A percentile compares a stretch with the other conserved stretches of the same genome.
Evolutionary conservation across 75 land plant species (phyloP).

Genomic region (Pinus albicaulis): DNA sequence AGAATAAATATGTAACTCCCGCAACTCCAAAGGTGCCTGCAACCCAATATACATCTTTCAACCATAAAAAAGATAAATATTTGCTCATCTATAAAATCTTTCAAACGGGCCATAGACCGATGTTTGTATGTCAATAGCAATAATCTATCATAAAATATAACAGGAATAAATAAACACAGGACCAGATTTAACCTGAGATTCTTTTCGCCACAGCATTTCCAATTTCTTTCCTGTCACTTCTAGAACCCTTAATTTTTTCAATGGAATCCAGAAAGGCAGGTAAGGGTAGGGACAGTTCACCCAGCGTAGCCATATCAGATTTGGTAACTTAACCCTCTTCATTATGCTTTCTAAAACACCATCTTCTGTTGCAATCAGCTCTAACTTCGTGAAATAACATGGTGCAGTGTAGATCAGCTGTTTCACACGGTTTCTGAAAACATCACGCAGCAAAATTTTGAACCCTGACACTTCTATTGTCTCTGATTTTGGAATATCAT

Average conservation of each 20-base stretch:
- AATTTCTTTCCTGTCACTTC: neutral
- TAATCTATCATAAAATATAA: neutral
- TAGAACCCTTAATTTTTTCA: neutral
- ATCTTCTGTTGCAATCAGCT: neutral
- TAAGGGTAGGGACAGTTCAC: neutral
- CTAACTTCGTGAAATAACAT: neutral
- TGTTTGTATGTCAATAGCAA: neutral
- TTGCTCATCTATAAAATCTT: neutral
- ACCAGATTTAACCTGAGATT: neutral
- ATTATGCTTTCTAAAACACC: neutral
- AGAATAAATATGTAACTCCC: neutral
- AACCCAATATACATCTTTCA: neutral
- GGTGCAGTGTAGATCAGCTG: too few relatives aligned
- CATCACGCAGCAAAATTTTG: too few relatives aligned
- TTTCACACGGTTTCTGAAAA: too few relatives aligned
- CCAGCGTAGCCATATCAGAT: constrained; percentile 6
- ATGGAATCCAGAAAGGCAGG: neutral
- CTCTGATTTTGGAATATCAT: too few relatives aligned
- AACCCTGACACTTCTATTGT: too few relatives aligned
- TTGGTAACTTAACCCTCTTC: neutral
- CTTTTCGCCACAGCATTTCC: neutral
- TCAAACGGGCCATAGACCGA: too few relatives aligned
- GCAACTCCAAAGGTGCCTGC: neutral
- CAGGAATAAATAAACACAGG: neutral
- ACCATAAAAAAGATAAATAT: neutral